Evolutionary conservation across 768 basidiomycete species (phyloP).

Genomic region (Psilocybe cubensis): DNA sequence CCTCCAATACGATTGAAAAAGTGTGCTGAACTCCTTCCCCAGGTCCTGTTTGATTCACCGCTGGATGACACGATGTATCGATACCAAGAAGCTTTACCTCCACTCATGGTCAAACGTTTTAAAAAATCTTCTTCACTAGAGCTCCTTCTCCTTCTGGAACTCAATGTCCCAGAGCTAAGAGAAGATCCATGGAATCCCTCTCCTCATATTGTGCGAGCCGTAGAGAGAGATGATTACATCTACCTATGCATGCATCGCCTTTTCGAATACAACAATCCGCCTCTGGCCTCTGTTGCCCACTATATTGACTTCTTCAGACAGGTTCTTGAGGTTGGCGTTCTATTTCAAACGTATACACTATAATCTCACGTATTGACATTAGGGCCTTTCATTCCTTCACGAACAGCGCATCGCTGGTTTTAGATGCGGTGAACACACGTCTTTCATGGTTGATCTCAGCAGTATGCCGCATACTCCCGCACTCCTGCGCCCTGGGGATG

Average conservation of each 20-base stretch:
- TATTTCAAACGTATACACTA: background rate
- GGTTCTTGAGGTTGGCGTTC: conserved; percentile 45
- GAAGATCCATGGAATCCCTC: conserved; percentile 59
- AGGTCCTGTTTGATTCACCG: conserved; percentile 36
- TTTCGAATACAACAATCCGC: conserved; percentile 46
- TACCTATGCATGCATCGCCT: conserved; percentile 51
- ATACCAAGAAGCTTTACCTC: conserved; percentile 15
- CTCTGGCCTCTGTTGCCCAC: conserved; percentile 47
- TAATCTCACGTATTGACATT: background rate
- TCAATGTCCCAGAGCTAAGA: conserved; percentile 47
- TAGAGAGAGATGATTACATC: conserved; percentile 43
- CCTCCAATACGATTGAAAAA: background rate
- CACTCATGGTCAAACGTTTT: conserved; percentile 45
- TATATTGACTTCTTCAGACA: conserved; percentile 57
- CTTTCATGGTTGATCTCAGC: conserved; percentile 49
- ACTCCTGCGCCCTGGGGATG: conserved; percentile 7
- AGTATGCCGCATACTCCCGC: conserved; percentile 25
- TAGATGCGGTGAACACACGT: conserved; percentile 34
- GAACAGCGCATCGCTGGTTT: conserved; percentile 45
- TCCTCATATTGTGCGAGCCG: conserved; percentile 47
- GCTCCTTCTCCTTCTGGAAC: conserved; percentile 41
- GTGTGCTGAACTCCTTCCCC: background rate
- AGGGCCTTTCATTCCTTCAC: conserved; percentile 53
- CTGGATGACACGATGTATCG: conserved; percentile 12
- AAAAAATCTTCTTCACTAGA: conserved; percentile 36